Percentiles rank a stretch among this genome's conserved stretches.
These are phyloP conservation scores for Diplosphaera chodatii DNA, from an alignment of 139 green algal species.

Conservation along the genomic window DNA sequence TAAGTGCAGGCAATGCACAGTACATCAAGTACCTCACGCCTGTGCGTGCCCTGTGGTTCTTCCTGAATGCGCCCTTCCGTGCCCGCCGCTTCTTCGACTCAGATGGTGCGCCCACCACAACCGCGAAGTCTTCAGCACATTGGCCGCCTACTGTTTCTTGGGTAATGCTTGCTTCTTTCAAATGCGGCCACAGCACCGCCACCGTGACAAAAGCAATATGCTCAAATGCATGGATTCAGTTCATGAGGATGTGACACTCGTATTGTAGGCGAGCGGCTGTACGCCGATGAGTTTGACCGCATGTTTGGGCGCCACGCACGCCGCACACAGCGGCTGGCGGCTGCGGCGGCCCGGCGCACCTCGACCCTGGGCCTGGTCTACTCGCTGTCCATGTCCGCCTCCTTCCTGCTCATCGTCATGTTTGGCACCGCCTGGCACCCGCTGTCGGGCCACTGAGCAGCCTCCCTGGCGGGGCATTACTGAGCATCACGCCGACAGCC, in stretches of 20 bases:
- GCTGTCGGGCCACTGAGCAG: neutral
- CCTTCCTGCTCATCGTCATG: constrained; percentile 31
- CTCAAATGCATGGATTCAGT: too few species aligned
- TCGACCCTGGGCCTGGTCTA: constrained; percentile 50
- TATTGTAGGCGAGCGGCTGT: constrained; percentile 34
- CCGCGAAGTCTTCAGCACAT: too few species aligned
- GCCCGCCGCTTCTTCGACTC: constrained; percentile 67
- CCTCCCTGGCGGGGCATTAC: too few species aligned
- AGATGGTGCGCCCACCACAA: constrained; percentile 19
- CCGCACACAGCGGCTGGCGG: constrained; percentile 38
- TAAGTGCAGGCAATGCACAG: neutral
- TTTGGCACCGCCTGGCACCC: constrained; percentile 2
- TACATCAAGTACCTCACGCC: constrained; percentile 70
- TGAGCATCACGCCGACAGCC: too few species aligned
- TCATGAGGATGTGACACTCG: too few species aligned
- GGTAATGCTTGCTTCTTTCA: neutral
- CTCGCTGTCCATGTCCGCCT: constrained; percentile 33
- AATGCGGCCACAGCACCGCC: too few species aligned
- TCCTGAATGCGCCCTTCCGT: constrained; percentile 50
- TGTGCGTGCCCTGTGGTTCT: constrained; percentile 32
- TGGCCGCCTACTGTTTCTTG: neutral
- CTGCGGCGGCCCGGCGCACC: constrained; percentile 24
- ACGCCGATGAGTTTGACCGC: constrained; percentile 48
- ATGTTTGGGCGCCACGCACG: constrained; percentile 42
- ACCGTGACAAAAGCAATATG: too few species aligned